These are phyloP conservation scores for Aspergillus japonicus DNA, from an alignment of 2,329 filamentous ascomycete species.

Conservation along the genomic window DNA sequence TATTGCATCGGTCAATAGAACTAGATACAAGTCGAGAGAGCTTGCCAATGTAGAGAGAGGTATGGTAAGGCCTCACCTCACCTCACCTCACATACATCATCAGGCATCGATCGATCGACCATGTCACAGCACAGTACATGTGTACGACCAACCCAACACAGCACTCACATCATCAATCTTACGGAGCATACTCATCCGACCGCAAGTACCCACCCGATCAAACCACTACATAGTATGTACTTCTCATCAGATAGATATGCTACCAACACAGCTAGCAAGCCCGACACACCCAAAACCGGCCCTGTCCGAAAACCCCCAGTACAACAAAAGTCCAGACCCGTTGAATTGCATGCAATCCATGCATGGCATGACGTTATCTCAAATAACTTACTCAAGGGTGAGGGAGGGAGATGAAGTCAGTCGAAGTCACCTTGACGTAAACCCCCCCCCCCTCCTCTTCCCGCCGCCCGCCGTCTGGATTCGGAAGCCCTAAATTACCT, in stretches of 20 bases:
- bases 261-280: too few species aligned
- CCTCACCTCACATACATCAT: background rate
- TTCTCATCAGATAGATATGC: too few species aligned
- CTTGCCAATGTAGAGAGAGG: too few species aligned
- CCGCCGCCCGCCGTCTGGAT: background rate
- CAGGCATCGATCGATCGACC: background rate
- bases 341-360: background rate
- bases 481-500: background rate
- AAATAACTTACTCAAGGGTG: background rate
- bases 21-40: too few species aligned
- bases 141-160: background rate
- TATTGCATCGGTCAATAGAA: too few species aligned
- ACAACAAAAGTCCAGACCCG: background rate
- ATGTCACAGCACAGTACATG: too few species aligned
- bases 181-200: background rate
- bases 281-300: too few species aligned
- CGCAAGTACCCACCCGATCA: too few species aligned
- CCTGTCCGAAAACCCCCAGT: background rate
- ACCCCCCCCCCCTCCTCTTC: background rate
- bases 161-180: background rate
- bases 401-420: background rate
- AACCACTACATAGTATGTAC: too few species aligned
- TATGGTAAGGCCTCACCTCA: too few species aligned
- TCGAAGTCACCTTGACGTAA: background rate
- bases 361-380: background rate